Evolutionary conservation across 176 grass and related monocot species (phyloP).

Genomic region (Calamus simplicifolius): DNA sequence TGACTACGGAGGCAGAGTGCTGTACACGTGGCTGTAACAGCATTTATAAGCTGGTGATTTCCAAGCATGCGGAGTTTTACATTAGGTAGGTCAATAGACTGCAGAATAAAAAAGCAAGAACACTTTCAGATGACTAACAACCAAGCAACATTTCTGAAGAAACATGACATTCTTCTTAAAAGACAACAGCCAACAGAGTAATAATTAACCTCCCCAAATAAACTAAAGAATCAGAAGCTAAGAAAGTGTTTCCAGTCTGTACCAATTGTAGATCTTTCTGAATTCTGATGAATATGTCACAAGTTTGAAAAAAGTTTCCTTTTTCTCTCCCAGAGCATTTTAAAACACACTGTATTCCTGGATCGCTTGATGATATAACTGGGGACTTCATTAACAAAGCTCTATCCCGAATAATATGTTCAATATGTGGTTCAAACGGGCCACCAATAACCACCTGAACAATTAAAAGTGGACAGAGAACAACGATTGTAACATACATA

Average conservation of each 20-base stretch:
- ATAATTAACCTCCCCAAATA: too few species aligned
- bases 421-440: constrained; percentile 44
- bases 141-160: too few species aligned
- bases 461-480: constrained; percentile 1
- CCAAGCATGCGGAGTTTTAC: constrained; percentile 73
- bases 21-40: constrained; percentile 52
- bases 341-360: constrained; percentile 33
- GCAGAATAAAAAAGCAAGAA: constrained; percentile 10
- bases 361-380: constrained; percentile 54
- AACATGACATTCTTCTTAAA: too few species aligned
- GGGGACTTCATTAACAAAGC: constrained; percentile 57
- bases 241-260: constrained; percentile 16
- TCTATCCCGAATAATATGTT: constrained; percentile 55
- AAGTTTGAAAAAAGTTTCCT: constrained; percentile 49
- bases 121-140: too few species aligned
- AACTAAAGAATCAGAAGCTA: background rate
- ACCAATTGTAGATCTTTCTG: constrained; percentile 42
- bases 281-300: constrained; percentile 49
- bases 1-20: constrained; percentile 51
- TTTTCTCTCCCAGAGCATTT: constrained; percentile 45
- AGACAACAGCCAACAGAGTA: too few species aligned
- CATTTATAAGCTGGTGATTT: constrained; percentile 67
- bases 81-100: constrained; percentile 43
- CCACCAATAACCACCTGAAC: constrained; percentile 85
- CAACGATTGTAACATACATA: too few species aligned